phyloP scores from a whole-genome alignment of 495 filamentous ascomycete genomes.

The Beverwykella pulmonaria region DNA sequence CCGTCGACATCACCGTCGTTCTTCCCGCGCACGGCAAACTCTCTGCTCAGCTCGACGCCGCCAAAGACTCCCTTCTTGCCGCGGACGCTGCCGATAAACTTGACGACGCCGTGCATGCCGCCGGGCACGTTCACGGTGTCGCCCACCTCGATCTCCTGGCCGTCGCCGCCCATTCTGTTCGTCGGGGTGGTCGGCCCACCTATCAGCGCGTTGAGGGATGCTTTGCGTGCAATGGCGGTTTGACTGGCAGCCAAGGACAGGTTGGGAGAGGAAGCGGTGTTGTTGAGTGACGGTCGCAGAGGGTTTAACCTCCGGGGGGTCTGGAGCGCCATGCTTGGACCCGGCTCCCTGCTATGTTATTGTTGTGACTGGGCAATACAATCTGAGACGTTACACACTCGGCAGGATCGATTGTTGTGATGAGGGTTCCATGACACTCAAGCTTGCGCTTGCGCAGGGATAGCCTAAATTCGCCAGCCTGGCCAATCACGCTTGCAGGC shows the following conservation, averaged over 20 bases:
- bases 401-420: constrained; percentile 5
- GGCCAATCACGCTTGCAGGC: neutral
- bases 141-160: constrained; percentile 70
- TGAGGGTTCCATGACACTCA: neutral
- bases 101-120: constrained; percentile 87
- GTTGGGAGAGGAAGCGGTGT: constrained; percentile 63
- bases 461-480: neutral
- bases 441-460: neutral
- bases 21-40: constrained; percentile 83
- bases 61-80: constrained; percentile 92
- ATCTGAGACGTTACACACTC: neutral
- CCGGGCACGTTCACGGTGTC: constrained; percentile 94
- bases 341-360: constrained; percentile 17
- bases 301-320: constrained; percentile 51
- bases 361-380: constrained; percentile 18
- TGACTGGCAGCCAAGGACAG: constrained; percentile 46
- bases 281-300: constrained; percentile 51
- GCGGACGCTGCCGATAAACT: constrained; percentile 82
- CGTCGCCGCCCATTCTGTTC: constrained; percentile 48
- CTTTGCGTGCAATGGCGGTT: constrained; percentile 64
- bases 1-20: constrained; percentile 97
- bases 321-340: constrained; percentile 41
- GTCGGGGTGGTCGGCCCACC: constrained; percentile 52
- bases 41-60: constrained; percentile 86
- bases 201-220: constrained; percentile 65